Evolutionary conservation across 2,329 filamentous ascomycete species (phyloP).

Genomic region (Cryphonectria parasitica): DNA sequence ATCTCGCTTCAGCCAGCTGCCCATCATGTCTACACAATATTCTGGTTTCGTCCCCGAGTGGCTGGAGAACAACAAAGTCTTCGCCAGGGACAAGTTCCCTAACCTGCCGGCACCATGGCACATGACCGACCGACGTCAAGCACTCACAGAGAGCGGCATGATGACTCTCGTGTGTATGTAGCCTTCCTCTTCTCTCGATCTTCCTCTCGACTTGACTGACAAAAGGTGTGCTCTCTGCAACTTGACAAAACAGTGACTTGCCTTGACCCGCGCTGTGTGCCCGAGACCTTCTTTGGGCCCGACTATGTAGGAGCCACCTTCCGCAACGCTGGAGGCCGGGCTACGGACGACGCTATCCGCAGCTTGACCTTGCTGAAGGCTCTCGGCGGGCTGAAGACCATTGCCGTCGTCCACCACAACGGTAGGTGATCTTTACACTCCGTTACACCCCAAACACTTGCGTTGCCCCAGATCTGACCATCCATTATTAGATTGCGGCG

Average conservation of each 20-base stretch:
- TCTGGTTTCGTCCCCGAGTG: constrained; percentile 11
- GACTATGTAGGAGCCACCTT: constrained; percentile 15
- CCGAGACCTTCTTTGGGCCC: constrained; percentile 25
- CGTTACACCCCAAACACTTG: too few relatives aligned
- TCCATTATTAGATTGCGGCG: constrained; percentile 18
- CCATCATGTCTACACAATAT: constrained; percentile 16
- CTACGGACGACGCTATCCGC: constrained; percentile 22
- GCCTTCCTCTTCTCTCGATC: not conserved
- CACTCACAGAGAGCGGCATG: constrained; percentile 12
- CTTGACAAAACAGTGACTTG: constrained; percentile 15
- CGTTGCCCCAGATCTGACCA: not conserved
- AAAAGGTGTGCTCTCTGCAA: not conserved
- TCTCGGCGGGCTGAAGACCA: constrained; percentile 16
- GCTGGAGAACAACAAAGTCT: constrained; percentile 23
- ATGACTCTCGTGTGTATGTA: constrained; percentile 16
- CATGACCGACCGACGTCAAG: constrained; percentile 16
- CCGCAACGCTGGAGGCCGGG: constrained; percentile 24
- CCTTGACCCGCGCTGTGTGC: constrained; percentile 24
- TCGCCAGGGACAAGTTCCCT: constrained; percentile 15
- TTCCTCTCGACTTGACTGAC: not conserved
- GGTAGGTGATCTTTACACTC: constrained; percentile 8
- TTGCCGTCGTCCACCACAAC: constrained; percentile 21
- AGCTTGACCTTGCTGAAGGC: constrained; percentile 15
- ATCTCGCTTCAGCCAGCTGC: not conserved
- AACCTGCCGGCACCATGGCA: constrained; percentile 20